Evolutionary conservation across 1,284 basidiomycete genomes (phyloP).

Genomic region (Schizopora paradoxa): DNA sequence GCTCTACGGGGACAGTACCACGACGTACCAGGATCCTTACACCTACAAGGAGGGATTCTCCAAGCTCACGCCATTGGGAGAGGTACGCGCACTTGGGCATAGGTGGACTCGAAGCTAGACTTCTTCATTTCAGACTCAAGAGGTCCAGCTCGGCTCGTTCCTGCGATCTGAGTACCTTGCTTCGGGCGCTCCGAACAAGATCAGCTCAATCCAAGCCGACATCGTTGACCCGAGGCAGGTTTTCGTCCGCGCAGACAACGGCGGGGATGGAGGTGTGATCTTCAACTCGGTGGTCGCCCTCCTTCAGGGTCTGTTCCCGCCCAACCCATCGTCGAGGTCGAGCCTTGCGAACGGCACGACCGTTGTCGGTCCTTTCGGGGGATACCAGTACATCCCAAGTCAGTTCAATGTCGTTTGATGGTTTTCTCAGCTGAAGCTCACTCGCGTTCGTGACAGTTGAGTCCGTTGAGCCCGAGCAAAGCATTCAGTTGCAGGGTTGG

Average conservation of each 20-base stretch:
- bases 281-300: conserved; percentile 77
- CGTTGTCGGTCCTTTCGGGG: conserved; percentile 70
- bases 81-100: conserved; percentile 40
- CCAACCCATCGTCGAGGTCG: conserved; percentile 61
- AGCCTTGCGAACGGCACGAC: conserved; percentile 72
- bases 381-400: conserved; percentile 82
- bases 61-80: conserved; percentile 79
- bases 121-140: conserved; percentile 47
- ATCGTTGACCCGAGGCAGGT: conserved; percentile 68
- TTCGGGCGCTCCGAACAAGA: conserved; percentile 55
- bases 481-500: conserved; percentile 81
- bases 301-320: conserved; percentile 77
- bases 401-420: conserved; percentile 17
- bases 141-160: conserved; percentile 62
- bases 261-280: conserved; percentile 78
- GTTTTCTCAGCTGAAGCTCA: not conserved
- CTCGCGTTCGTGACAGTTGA: conserved; percentile 46
- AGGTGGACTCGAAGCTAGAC: conserved; percentile 4
- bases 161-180: conserved; percentile 70
- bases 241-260: conserved; percentile 74
- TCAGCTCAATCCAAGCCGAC: conserved; percentile 60
- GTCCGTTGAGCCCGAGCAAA: conserved; percentile 78
- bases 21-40: conserved; percentile 64
- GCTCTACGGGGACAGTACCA: conserved; percentile 77
- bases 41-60: conserved; percentile 68